phyloP scores from a whole-genome alignment of 305 asterid genomes.

The Vinca major region DNA sequence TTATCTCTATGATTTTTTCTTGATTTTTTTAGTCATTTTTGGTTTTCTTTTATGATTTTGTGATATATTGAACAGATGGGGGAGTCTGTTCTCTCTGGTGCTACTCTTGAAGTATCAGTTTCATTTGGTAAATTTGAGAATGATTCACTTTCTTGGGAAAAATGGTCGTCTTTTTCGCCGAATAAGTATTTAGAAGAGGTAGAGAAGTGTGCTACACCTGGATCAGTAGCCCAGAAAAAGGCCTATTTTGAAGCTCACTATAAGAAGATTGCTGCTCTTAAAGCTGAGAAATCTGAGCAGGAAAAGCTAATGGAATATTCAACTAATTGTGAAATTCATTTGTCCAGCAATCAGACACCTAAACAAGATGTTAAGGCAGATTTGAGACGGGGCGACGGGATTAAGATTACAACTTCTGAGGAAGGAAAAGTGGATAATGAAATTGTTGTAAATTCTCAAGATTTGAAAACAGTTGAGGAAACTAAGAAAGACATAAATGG shows the following conservation, averaged over 20 bases:
- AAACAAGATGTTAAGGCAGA: constrained; percentile 27
- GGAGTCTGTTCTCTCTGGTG: constrained; percentile 28
- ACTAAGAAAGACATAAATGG: constrained; percentile 25
- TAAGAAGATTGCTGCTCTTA: constrained; percentile 75
- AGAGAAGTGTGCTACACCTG: constrained; percentile 74
- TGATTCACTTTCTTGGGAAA: constrained; percentile 89
- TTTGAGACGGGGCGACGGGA: constrained; percentile 9
- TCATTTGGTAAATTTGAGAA: constrained; percentile 87
- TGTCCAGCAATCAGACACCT: constrained; percentile 25
- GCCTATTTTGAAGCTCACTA: constrained; percentile 95
- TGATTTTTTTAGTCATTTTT: constrained; percentile 7
- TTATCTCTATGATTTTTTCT: constrained; percentile 13
- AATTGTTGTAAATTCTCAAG: constrained; percentile 22
- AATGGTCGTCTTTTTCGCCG: constrained; percentile 89
- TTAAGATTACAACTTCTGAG: constrained; percentile 13
- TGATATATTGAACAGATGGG: constrained; percentile 60
- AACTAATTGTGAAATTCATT: constrained; percentile 20
- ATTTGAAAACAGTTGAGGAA: constrained; percentile 24
- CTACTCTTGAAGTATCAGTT: constrained; percentile 67
- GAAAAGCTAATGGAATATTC: constrained; percentile 33
- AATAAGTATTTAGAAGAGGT: constrained; percentile 92
- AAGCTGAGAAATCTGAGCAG: constrained; percentile 59
- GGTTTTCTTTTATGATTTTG: constrained; percentile 16
- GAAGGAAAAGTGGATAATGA: constrained; percentile 28
- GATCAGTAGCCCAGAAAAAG: constrained; percentile 91